These are phyloP conservation scores for Linum trigynum DNA, from an alignment of 345 rosid genomes.

Conservation along the genomic window DNA sequence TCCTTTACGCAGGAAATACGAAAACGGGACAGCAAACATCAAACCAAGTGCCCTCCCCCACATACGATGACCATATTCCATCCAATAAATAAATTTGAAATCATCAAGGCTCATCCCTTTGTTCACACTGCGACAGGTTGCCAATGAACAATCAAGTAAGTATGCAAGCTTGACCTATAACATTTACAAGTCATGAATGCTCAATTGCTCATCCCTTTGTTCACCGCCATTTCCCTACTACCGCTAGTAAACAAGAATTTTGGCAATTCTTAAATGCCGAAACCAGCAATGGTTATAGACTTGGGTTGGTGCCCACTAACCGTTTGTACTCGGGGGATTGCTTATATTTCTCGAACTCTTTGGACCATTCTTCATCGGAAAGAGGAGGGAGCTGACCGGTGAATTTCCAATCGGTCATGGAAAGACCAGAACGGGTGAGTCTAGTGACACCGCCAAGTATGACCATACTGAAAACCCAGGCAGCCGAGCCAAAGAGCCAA, in stretches of 20 bases:
- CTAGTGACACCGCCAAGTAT: slow-evolving; percentile 79
- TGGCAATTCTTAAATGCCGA: too few species aligned
- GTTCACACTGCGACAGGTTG: slow-evolving; percentile 47
- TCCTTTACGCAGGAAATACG: slow-evolving; percentile 77
- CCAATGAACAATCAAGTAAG: slow-evolving; percentile 1
- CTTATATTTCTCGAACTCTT: slow-evolving; percentile 80
- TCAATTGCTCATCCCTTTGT: neutral
- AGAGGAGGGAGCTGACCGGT: slow-evolving; percentile 75
- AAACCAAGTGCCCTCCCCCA: slow-evolving; percentile 98
- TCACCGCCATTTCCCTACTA: too few species aligned
- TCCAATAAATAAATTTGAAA: slow-evolving; percentile 95
- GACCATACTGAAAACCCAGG: slow-evolving; percentile 94
- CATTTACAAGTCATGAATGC: neutral
- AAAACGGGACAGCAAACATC: slow-evolving; percentile 95
- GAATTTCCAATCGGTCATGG: slow-evolving; percentile 98
- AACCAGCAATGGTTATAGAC: too few species aligned
- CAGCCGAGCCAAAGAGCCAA: slow-evolving; percentile 94
- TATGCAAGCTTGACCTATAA: neutral
- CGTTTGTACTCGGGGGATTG: slow-evolving; percentile 82
- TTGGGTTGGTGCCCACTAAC: slow-evolving; percentile 20
- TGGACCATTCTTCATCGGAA: slow-evolving; percentile 65
- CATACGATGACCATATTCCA: slow-evolving; percentile 96
- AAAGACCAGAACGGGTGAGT: slow-evolving; percentile 83
- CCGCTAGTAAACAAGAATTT: too few species aligned
- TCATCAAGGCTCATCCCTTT: slow-evolving; percentile 89